Conservation (phyloP, 2,329 filamentous ascomycete species). For the Talaromyces amestolkiae region DNA sequence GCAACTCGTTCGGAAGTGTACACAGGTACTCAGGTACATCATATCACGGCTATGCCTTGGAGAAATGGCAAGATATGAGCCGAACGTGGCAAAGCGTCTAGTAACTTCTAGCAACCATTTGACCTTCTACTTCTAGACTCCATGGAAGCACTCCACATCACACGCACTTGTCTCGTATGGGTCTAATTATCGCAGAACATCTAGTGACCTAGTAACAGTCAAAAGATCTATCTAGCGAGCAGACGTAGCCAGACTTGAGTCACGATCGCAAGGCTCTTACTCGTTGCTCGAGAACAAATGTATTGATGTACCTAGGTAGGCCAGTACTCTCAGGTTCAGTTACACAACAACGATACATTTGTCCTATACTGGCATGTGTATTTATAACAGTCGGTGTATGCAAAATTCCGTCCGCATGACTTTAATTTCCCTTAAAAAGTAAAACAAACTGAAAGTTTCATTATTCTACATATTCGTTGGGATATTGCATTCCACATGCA, state of each 20-base stretch:
- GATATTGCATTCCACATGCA: neutral
- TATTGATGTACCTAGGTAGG: neutral
- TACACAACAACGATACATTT: slow-evolving; percentile 8
- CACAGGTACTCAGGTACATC: neutral
- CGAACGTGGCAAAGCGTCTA: neutral
- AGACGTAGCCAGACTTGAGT: neutral
- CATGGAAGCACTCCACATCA: neutral
- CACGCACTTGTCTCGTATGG: neutral
- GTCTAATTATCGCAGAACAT: neutral
- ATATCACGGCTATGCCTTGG: too few species aligned
- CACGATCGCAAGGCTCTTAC: neutral
- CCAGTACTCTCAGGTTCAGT: slow-evolving; percentile 1
- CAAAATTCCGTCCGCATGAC: neutral
- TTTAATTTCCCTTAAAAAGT: neutral
- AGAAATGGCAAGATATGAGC: neutral
- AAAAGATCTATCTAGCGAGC: neutral
- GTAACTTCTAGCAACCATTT: neutral
- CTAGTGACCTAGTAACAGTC: too few species aligned
- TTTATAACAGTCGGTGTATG: slow-evolving; percentile 11
- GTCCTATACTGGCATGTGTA: slow-evolving; percentile 1
- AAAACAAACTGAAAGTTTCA: neutral
- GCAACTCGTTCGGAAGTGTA: neutral
- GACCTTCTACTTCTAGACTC: neutral
- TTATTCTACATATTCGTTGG: neutral
- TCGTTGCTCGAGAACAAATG: neutral